Conservation (phyloP, 495 filamentous ascomycete species). For the Antarctomyces pellizariae region DNA sequence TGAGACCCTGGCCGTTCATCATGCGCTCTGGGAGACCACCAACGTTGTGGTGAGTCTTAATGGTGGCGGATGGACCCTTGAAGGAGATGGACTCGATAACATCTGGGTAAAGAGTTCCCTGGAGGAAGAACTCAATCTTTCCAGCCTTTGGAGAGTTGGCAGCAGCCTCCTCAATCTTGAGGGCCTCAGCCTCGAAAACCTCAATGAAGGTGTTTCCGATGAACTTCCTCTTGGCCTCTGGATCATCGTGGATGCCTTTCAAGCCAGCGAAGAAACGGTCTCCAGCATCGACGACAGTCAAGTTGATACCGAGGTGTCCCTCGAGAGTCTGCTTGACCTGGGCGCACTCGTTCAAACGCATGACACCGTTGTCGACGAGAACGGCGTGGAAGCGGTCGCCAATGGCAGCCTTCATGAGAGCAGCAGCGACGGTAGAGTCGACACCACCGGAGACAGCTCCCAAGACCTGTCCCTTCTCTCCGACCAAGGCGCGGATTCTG, state of each 20-base stretch:
- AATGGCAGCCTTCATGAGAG: slow-evolving; percentile 64
- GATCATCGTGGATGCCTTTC: slow-evolving; percentile 48
- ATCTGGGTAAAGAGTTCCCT: slow-evolving; percentile 66
- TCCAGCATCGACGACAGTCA: slow-evolving; percentile 67
- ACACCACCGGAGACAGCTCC: slow-evolving; percentile 80
- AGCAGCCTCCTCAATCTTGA: slow-evolving; percentile 46
- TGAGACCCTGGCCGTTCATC: slow-evolving; percentile 32
- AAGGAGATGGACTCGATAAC: slow-evolving; percentile 66
- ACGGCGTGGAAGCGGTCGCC: slow-evolving; percentile 78
- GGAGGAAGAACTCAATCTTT: slow-evolving; percentile 61
- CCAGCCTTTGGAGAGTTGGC: slow-evolving; percentile 34
- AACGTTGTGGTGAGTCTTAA: slow-evolving; percentile 71
- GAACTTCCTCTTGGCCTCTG: slow-evolving; percentile 84
- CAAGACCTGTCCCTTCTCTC: slow-evolving; percentile 57
- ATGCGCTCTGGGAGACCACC: slow-evolving; percentile 39
- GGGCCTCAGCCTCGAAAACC: slow-evolving; percentile 61
- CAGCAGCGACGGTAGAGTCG: slow-evolving; percentile 74
- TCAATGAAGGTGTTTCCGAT: slow-evolving; percentile 70
- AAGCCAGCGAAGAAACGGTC: slow-evolving; percentile 51
- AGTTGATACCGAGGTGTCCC: slow-evolving; percentile 64
- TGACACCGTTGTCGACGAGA: slow-evolving; percentile 67
- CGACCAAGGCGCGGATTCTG: slow-evolving; percentile 55
- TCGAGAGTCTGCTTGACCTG: slow-evolving; percentile 53
- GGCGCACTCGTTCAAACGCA: slow-evolving; percentile 69
- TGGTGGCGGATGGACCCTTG: slow-evolving; percentile 60